A percentile compares a stretch with the other conserved stretches of the same genome.
These are phyloP conservation scores for Medicago arabica DNA, from an alignment of 306 rosid species.

Conservation along the genomic window DNA sequence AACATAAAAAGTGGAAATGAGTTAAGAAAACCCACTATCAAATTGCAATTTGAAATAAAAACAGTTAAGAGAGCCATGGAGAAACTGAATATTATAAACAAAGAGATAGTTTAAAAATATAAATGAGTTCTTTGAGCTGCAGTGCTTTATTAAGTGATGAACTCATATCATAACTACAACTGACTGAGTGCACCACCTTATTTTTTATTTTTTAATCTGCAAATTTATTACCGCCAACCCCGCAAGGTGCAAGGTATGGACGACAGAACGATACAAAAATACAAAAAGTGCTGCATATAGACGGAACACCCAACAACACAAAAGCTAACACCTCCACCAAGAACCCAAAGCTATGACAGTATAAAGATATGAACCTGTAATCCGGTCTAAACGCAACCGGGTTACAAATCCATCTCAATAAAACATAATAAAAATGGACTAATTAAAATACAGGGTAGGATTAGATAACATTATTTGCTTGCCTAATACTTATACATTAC, in stretches of 20 bases:
- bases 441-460: background rate
- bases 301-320: too few species aligned
- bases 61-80: background rate
- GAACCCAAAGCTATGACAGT: too few species aligned
- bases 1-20: constrained; percentile 28
- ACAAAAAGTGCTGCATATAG: too few species aligned
- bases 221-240: too few species aligned
- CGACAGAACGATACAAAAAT: too few species aligned
- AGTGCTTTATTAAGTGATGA: background rate
- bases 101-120: background rate
- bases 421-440: constrained; percentile 19
- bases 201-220: too few species aligned
- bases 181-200: background rate
- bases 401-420: too few species aligned
- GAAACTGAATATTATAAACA: constrained; percentile 20
- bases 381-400: too few species aligned
- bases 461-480: constrained; percentile 2
- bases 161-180: background rate
- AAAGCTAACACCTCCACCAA: too few species aligned
- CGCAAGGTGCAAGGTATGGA: too few species aligned
- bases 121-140: constrained; percentile 30
- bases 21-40: constrained; percentile 22
- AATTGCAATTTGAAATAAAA: constrained; percentile 8
- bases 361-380: too few species aligned
- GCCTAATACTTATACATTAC: constrained; percentile 9